Evolutionary conservation across 2,329 filamentous ascomycete genomes (phyloP), one percentile per base, ranked within the genome.

Genomic region (Chaetomium globosum): DNA sequence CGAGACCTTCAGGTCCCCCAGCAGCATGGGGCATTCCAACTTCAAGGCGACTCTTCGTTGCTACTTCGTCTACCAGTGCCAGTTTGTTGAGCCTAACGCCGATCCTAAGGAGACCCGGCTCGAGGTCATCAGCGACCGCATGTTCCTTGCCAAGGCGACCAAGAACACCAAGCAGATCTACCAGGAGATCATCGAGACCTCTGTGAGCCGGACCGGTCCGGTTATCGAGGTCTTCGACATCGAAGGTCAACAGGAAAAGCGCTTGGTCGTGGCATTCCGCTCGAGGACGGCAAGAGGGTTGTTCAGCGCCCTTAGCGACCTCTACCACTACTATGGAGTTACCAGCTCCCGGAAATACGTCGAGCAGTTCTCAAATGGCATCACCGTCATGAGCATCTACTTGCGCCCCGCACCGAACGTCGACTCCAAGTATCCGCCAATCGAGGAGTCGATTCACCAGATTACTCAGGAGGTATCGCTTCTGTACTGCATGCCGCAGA

Each of bases 171-270:
- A 94, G 81, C 88, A 91, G 72, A 90, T 99, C 74, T 99, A 99
- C 81, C 91, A 96, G 77, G 90, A 96, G 73, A 92, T 97, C 74
- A 93, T 99, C 74, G 87, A 90, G 75, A 86, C 91, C 63, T 93
- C 93, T 4, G 92, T 97, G 63, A 83, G 83, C 73, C 85, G 95
- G 68, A 94, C 92, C 39, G 95, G 95, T 6, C 95, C 95, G 3
- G 95, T 99, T 72, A 98, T 99, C 71, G 94, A 99, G 79, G 92
- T 96, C 77, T 99, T 96, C 73, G 94, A 99, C 76, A 93, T 99
- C 63, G 92, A 97, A 75, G 92, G 87, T 71, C 91, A 89, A 21
- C 87, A 90, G 36, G 95, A 99, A 82, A 98, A 97, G 85, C 87
- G 95, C 73, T 82, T 99, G 67, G 93, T 99, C 63, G 86, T 99